These are phyloP conservation scores for Fusarium begoniae DNA, from an alignment of 2,329 filamentous ascomycete genomes.

Conservation along the genomic window DNA sequence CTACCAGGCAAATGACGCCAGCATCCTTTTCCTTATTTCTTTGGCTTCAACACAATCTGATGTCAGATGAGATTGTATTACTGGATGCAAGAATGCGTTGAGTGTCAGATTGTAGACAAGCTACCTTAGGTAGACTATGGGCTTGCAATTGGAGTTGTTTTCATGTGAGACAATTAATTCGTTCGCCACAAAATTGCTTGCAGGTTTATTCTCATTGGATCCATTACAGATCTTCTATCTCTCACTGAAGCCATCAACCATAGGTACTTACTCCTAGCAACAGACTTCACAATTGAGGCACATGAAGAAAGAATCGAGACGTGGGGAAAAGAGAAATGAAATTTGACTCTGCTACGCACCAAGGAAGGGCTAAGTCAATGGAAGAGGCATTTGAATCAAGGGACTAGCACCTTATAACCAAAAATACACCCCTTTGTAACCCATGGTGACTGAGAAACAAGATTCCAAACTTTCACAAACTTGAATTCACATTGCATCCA, in stretches of 20 bases:
- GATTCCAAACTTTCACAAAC: neutral
- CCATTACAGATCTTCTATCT: neutral
- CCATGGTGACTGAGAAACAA: slow-evolving; percentile 17
- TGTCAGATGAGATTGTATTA: neutral
- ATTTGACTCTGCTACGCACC: neutral
- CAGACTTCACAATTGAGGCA: neutral
- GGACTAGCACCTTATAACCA: neutral
- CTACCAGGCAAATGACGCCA: slow-evolving; percentile 10
- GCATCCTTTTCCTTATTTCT: neutral
- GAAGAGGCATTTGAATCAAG: slow-evolving; percentile 21
- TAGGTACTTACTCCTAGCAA: neutral
- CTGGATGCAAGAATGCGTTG: neutral
- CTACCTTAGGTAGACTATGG: neutral
- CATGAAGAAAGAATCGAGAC: neutral
- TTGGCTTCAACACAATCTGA: neutral
- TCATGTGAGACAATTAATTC: slow-evolving; percentile 1
- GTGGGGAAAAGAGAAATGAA: neutral
- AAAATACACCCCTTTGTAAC: slow-evolving; percentile 21
- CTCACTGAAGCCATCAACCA: neutral
- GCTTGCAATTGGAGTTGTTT: neutral
- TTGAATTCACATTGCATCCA: neutral
- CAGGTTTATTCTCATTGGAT: neutral
- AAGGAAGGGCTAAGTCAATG: neutral
- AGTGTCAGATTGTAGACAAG: neutral
- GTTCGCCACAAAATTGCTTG: neutral